Conservation (phyloP, 257 asterid species). For the Fraxinus cuspidata region DNA sequence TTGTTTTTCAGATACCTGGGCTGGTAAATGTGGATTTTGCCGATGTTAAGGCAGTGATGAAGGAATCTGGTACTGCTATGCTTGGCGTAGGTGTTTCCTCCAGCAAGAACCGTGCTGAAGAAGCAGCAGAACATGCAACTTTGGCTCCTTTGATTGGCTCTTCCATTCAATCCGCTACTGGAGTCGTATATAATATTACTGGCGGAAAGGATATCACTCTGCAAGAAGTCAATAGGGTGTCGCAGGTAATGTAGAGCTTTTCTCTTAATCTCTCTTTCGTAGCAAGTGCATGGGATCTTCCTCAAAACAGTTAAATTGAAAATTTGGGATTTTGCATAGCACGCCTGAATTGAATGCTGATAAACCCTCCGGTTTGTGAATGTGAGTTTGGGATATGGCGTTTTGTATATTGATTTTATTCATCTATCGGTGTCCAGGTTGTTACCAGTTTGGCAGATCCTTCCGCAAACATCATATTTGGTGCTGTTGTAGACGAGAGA, state of each 20-base stretch:
- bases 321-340: neutral
- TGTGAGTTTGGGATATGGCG: neutral
- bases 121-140: constrained; percentile 99
- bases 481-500: constrained; percentile 97
- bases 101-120: constrained; percentile 98
- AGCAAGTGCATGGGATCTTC: neutral
- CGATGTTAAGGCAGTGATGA: constrained; percentile 98
- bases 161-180: constrained; percentile 96
- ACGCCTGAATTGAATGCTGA: neutral
- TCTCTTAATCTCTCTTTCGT: neutral
- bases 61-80: constrained; percentile 99
- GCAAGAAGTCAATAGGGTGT: constrained; percentile 95
- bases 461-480: constrained; percentile 92
- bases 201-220: constrained; percentile 97
- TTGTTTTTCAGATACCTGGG: constrained; percentile 82
- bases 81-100: constrained; percentile 98
- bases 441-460: constrained; percentile 99
- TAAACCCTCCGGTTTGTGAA: neutral
- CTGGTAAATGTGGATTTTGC: constrained; percentile 98
- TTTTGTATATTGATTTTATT: neutral
- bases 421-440: constrained; percentile 49
- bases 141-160: constrained; percentile 94
- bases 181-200: constrained; percentile 93
- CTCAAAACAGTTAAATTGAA: neutral
- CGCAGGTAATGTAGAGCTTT: constrained; percentile 61